These are phyloP conservation scores for Podosphaera xanthii DNA, from an alignment of 2,329 filamentous ascomycete species.

Conservation along the genomic window DNA sequence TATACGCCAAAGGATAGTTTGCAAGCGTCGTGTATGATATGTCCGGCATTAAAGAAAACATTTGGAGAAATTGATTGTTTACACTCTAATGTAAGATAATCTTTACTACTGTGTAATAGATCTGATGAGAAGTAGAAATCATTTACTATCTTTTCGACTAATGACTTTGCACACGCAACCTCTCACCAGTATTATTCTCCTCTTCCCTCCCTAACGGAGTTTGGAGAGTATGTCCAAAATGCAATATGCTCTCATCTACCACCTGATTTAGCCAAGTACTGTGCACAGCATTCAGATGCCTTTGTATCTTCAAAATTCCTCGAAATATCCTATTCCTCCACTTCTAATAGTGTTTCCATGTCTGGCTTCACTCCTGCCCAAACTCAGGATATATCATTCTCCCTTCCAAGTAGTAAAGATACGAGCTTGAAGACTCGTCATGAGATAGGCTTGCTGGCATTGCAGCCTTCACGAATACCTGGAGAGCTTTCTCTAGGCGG, in stretches of 20 bases:
- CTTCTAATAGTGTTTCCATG: constrained; percentile 39
- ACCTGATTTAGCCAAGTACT: constrained; percentile 21
- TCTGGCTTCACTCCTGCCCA: constrained; percentile 37
- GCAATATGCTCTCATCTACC: constrained; percentile 24
- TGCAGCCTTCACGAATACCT: constrained; percentile 35
- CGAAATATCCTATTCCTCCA: constrained; percentile 57
- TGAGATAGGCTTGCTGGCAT: constrained; percentile 60
- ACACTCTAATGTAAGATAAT: constrained; percentile 21
- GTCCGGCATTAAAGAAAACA: constrained; percentile 29
- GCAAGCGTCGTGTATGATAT: constrained; percentile 24
- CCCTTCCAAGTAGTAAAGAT: constrained; percentile 7
- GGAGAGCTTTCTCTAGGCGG: constrained; percentile 44
- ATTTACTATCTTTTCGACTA: constrained; percentile 37
- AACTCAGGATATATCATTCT: constrained; percentile 8
- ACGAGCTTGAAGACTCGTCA: constrained; percentile 26
- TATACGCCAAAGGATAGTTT: constrained; percentile 31
- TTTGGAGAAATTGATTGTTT: constrained; percentile 36
- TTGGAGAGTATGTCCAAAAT: constrained; percentile 29
- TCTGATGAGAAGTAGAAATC: constrained; percentile 21
- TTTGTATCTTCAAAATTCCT: constrained; percentile 35
- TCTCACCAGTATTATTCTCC: constrained; percentile 49
- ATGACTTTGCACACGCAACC: constrained; percentile 37
- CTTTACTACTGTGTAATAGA: constrained; percentile 1
- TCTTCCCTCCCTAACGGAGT: constrained; percentile 30
- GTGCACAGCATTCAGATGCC: constrained; percentile 23